These are phyloP conservation scores for Ammopiptanthus mongolicus DNA, from an alignment of 306 rosid species.

Conservation along the genomic window DNA sequence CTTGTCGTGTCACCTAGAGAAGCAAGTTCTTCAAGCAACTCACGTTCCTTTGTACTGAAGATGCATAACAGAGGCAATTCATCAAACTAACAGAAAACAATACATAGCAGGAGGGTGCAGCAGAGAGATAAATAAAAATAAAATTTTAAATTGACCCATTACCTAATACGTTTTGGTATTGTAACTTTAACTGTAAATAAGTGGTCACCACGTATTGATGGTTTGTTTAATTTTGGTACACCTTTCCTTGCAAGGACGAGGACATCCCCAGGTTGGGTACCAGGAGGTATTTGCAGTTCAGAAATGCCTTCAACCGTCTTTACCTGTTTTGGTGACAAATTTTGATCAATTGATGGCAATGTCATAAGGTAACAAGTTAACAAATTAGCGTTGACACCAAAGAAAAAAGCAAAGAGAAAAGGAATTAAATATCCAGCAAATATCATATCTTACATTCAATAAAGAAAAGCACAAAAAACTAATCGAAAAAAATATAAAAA, in stretches of 20 bases:
- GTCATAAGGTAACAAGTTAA: constrained; percentile 1
- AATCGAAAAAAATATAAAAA: background rate
- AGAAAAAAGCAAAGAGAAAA: background rate
- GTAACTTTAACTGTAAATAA: constrained; percentile 79
- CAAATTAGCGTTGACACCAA: background rate
- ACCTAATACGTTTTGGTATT: constrained; percentile 89
- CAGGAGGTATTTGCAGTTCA: constrained; percentile 78
- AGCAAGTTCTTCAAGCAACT: constrained; percentile 83
- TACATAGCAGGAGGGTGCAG: background rate
- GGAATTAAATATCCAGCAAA: background rate
- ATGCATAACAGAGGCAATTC: constrained; percentile 18
- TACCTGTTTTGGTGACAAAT: constrained; percentile 51
- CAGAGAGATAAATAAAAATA: background rate
- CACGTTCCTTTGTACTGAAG: constrained; percentile 70
- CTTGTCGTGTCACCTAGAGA: constrained; percentile 43
- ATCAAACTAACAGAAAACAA: constrained; percentile 12
- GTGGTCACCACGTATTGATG: constrained; percentile 94
- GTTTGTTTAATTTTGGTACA: constrained; percentile 80
- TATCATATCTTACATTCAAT: background rate
- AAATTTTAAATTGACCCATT: constrained; percentile 21
- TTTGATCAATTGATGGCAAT: constrained; percentile 17
- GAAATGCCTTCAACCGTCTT: constrained; percentile 79
- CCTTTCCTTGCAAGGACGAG: constrained; percentile 87
- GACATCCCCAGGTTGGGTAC: constrained; percentile 90
- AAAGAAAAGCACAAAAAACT: background rate